Evolutionary conservation across 257 asterid species (phyloP).

Genomic region (Asclepias syriaca): DNA sequence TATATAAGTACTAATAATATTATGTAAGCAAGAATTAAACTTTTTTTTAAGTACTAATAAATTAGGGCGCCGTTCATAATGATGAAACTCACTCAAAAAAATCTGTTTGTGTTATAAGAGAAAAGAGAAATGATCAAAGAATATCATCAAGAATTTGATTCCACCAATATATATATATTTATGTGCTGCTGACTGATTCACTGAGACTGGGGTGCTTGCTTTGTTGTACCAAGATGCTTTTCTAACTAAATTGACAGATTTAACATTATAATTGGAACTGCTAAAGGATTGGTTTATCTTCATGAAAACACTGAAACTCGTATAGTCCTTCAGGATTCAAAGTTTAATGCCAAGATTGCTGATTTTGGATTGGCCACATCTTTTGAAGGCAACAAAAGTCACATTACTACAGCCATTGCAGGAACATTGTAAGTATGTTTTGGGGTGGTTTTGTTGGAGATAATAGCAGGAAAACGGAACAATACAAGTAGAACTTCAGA

Average conservation of each 20-base stretch:
- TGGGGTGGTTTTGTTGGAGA: constrained; percentile 67
- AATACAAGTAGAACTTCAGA: constrained; percentile 54
- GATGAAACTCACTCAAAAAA: no score
- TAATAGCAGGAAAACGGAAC: constrained; percentile 56
- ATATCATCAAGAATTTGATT: no score
- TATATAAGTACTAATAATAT: no score
- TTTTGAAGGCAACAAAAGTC: constrained; percentile 67
- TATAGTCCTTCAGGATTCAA: constrained; percentile 60
- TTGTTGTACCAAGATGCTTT: no score
- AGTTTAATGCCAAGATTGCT: constrained; percentile 64
- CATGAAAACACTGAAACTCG: constrained; percentile 64
- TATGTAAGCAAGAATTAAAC: no score
- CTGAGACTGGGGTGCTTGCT: no score
- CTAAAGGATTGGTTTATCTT: constrained; percentile 70
- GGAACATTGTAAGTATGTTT: constrained; percentile 70
- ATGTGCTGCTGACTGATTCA: no score
- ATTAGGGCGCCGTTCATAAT: no score
- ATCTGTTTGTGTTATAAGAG: no score
- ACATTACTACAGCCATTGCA: constrained; percentile 74
- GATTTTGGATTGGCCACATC: constrained; percentile 82
- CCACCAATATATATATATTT: no score
- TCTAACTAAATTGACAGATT: constrained; percentile 46
- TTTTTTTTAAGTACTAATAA: no score
- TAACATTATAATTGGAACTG: constrained; percentile 63
- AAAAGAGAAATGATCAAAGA: no score